Conservation (phyloP, 352 stramenopile species). For the Phytophthora citricola region DNA sequence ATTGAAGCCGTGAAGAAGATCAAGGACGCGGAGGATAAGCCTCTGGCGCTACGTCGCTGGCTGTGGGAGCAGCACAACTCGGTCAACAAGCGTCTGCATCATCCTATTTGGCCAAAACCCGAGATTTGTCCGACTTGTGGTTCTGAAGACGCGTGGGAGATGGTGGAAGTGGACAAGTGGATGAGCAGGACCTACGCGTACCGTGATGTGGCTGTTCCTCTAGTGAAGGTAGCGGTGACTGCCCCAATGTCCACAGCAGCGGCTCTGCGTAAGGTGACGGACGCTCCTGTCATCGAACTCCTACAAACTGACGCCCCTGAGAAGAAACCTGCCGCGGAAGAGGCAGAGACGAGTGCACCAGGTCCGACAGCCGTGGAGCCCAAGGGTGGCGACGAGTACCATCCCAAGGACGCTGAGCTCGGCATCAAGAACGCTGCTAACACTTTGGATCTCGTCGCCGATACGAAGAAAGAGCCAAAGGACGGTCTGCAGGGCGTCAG, state of each 20-base stretch:
- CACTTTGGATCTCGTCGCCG: constrained; percentile 49
- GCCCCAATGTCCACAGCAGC: constrained; percentile 20
- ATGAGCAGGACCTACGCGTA: constrained; percentile 69
- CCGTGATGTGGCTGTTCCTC: constrained; percentile 57
- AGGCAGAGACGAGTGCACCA: constrained; percentile 13
- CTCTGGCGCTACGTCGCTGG: constrained; percentile 72
- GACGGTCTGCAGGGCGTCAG: constrained; percentile 52
- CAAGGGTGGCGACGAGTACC: constrained; percentile 49
- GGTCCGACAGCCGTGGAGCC: constrained; percentile 29
- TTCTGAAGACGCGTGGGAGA: constrained; percentile 60
- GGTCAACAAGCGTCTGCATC: constrained; percentile 80
- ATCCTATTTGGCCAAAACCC: constrained; percentile 81
- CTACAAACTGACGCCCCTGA: constrained; percentile 12
- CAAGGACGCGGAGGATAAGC: constrained; percentile 69
- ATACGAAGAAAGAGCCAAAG: constrained; percentile 45
- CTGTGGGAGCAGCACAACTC: constrained; percentile 88
- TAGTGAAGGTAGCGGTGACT: constrained; percentile 31
- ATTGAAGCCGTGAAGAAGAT: constrained; percentile 73
- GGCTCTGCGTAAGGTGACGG: constrained; percentile 31
- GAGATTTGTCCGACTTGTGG: constrained; percentile 77
- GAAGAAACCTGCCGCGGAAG: constrained; percentile 12
- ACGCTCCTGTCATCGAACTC: constrained; percentile 11
- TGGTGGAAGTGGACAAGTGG: constrained; percentile 82
- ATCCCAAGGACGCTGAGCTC: constrained; percentile 70
- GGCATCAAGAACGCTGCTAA: constrained; percentile 74